Conservation (phyloP, 108 stramenopile genomes). For the Pseudonitzschia multistriata region DNA sequence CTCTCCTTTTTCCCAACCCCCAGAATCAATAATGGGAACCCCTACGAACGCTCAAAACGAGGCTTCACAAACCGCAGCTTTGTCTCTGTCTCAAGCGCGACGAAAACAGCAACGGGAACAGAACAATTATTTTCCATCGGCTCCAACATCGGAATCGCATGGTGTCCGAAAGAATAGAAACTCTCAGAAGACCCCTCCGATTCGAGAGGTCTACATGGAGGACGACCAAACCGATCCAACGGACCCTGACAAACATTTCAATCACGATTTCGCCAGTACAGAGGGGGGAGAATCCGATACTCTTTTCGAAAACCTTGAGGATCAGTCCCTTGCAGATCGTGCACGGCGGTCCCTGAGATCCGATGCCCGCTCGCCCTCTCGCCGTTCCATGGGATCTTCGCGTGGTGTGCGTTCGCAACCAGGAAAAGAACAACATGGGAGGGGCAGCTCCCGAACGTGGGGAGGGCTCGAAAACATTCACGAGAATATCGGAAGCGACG, state of each 20-base stretch:
- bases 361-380: not conserved
- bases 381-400: not conserved
- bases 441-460: not conserved
- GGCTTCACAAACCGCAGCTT: not conserved
- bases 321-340: conserved; percentile 21
- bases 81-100: conserved; percentile 2
- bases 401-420: not conserved
- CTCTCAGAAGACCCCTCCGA: conserved; percentile 15
- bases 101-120: conserved; percentile 7
- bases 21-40: conserved; percentile 11
- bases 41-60: not conserved
- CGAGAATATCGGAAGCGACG: conserved; percentile 9
- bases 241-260: not conserved
- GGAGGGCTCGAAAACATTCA: not conserved
- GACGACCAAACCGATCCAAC: not conserved
- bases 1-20: conserved; percentile 19
- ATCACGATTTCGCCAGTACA: not conserved
- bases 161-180: not conserved
- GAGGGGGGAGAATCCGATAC: conserved; percentile 20
- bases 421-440: not conserved
- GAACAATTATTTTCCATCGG: not conserved
- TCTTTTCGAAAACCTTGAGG: conserved; percentile 25
- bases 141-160: not conserved
- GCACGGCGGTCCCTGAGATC: conserved; percentile 19
- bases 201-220: conserved; percentile 15